These are phyloP conservation scores for Aspergillus sclerotiicarbonarius DNA, from an alignment of 495 filamentous ascomycete genomes.

Conservation along the genomic window DNA sequence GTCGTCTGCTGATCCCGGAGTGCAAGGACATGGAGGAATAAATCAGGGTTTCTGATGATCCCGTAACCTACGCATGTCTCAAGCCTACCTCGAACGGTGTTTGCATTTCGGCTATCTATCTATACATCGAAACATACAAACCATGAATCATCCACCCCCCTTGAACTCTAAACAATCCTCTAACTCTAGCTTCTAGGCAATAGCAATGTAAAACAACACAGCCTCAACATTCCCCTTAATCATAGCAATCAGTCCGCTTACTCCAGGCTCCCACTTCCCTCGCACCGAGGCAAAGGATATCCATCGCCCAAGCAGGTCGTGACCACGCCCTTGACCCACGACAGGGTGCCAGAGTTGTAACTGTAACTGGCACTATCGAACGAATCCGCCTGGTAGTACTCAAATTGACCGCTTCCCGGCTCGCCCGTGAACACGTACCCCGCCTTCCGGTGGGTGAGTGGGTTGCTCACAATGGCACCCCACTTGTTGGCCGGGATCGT, in stretches of 20 bases:
- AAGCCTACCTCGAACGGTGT: no score
- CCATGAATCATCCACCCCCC: no score
- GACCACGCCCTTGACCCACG: conserved; percentile 19
- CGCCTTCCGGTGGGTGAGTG: conserved; percentile 11
- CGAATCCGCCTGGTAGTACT: conserved; percentile 20
- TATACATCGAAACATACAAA: no score
- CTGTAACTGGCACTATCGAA: conserved; percentile 9
- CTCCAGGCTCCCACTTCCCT: conserved; percentile 12
- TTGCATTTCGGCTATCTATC: no score
- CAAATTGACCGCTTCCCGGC: conserved; percentile 10
- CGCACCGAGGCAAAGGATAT: conserved; percentile 14
- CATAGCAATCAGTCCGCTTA: background rate
- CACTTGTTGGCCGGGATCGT: conserved; percentile 19
- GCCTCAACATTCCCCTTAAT: no score
- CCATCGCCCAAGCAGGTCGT: conserved; percentile 17
- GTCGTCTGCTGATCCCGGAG: no score
- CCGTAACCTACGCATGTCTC: no score
- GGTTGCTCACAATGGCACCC: conserved; percentile 21
- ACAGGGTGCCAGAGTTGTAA: conserved; percentile 1
- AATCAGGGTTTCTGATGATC: no score
- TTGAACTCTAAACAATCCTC: no score
- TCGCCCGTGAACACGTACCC: conserved; percentile 17
- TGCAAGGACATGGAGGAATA: no score
- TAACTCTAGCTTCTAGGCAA: no score
- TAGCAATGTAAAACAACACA: no score